phyloP scores from a whole-genome alignment of 169 alveolate species.

The Babesia sp. region DNA sequence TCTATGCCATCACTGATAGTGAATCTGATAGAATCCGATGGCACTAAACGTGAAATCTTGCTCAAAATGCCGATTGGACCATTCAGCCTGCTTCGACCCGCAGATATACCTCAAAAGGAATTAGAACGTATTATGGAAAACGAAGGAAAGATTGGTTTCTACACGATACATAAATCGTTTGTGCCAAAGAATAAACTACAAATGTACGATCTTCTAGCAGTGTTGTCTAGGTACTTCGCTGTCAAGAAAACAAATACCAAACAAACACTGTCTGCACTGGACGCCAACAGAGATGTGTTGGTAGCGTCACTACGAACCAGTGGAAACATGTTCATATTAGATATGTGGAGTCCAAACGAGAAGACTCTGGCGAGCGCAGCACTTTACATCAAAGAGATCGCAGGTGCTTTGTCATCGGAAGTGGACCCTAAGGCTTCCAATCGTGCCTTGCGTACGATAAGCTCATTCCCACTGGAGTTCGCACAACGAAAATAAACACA shows the following conservation, averaged over 20 bases:
- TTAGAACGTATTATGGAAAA: constrained; percentile 12
- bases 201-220: constrained; percentile 3
- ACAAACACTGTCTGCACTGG: constrained; percentile 29
- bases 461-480: constrained; percentile 28
- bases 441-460: background rate
- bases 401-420: constrained; percentile 4
- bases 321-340: background rate
- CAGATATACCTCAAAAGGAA: constrained; percentile 4
- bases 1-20: constrained; percentile 26
- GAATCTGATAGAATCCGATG: constrained; percentile 45
- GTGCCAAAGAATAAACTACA: background rate
- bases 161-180: constrained; percentile 4
- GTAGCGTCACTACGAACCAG: constrained; percentile 18
- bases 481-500: background rate
- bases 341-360: constrained; percentile 30
- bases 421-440: background rate
- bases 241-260: constrained; percentile 22
- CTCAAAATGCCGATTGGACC: constrained; percentile 49
- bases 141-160: constrained; percentile 14
- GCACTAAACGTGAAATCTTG: constrained; percentile 20
- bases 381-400: constrained; percentile 12
- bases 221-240: constrained; percentile 9
- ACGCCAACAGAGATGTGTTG: background rate
- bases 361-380: constrained; percentile 13
- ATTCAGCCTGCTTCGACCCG: constrained; percentile 28